These are phyloP conservation scores for Paulownia fortunei DNA, from an alignment of 257 asterid species.

Conservation along the genomic window DNA sequence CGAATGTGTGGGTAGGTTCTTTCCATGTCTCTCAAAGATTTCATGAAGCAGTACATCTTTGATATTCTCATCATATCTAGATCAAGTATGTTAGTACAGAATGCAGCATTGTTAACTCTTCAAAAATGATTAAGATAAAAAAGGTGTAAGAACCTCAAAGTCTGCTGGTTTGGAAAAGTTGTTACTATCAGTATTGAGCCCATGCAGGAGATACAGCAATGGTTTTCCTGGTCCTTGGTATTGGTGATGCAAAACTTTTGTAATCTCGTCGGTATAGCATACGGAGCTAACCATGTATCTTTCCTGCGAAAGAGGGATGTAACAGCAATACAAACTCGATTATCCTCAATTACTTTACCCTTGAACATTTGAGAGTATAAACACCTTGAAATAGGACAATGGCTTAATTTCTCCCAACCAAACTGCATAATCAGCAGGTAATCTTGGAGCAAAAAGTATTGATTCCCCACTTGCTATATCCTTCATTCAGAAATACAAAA, in stretches of 20 bases:
- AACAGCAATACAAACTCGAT: slow-evolving; percentile 30
- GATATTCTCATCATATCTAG: slow-evolving; percentile 10
- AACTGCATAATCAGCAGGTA: slow-evolving; percentile 85
- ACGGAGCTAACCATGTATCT: slow-evolving; percentile 67
- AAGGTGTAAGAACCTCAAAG: slow-evolving; percentile 64
- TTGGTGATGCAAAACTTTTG: slow-evolving; percentile 59
- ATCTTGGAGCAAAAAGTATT: slow-evolving; percentile 85
- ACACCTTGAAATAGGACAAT: slow-evolving; percentile 79
- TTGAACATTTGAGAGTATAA: slow-evolving; percentile 23
- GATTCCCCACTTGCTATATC: slow-evolving; percentile 86
- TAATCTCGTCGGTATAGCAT: slow-evolving; percentile 76
- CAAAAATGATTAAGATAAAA: slow-evolving; percentile 14
- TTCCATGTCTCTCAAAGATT: not conserved
- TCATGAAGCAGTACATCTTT: not conserved
- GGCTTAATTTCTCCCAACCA: slow-evolving; percentile 97
- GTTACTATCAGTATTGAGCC: slow-evolving; percentile 88
- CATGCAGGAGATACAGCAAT: slow-evolving; percentile 83
- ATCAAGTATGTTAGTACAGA: not conserved
- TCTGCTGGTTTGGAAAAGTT: slow-evolving; percentile 86
- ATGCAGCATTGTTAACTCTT: slow-evolving; percentile 11
- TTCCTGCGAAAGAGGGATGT: slow-evolving; percentile 63
- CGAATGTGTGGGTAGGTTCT: not conserved
- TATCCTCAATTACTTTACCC: slow-evolving; percentile 15
- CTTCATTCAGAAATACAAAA: slow-evolving; percentile 48
- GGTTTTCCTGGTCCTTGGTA: slow-evolving; percentile 75